phyloP scores from a whole-genome alignment of 805 yeast genomes.

The Debaryomyces hansenii region DNA sequence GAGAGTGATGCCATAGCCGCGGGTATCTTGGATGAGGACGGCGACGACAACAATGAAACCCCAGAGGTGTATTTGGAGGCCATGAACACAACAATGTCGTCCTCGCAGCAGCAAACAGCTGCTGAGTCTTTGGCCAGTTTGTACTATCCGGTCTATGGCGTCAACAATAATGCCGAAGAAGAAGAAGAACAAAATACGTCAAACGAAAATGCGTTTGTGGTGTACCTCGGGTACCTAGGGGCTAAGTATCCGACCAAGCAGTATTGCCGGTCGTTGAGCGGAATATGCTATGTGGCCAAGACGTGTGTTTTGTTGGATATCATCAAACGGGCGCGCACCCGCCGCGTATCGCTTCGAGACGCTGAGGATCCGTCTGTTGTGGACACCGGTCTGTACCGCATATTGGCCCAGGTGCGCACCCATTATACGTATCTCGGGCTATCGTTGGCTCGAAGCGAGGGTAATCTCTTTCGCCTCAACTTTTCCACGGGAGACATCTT shows the following conservation, averaged over 20 bases:
- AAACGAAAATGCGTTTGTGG: too few relatives aligned
- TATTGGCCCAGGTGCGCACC: not conserved
- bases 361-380: not conserved
- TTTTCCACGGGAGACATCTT: not conserved
- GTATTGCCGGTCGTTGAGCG: not conserved
- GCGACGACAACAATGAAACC: too few relatives aligned
- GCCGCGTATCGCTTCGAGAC: not conserved
- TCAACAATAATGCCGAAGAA: too few relatives aligned
- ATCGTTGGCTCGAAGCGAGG: not conserved
- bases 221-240: not conserved
- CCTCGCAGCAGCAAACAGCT: too few relatives aligned
- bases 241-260: not conserved
- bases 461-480: not conserved
- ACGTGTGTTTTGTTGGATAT: not conserved
- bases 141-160: too few relatives aligned
- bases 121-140: too few relatives aligned
- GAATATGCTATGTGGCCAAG: not conserved
- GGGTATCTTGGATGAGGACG: too few relatives aligned
- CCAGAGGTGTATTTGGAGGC: too few relatives aligned
- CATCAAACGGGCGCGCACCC: not conserved
- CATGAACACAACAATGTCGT: too few relatives aligned
- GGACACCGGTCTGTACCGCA: not conserved
- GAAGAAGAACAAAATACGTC: too few relatives aligned
- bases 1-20: too few relatives aligned
- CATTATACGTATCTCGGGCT: not conserved